Percentiles rank a stretch among this genome's conserved stretches.
phyloP scores from a whole-genome alignment of 2,329 filamentous ascomycete genomes.

The Penicillium expansum region DNA sequence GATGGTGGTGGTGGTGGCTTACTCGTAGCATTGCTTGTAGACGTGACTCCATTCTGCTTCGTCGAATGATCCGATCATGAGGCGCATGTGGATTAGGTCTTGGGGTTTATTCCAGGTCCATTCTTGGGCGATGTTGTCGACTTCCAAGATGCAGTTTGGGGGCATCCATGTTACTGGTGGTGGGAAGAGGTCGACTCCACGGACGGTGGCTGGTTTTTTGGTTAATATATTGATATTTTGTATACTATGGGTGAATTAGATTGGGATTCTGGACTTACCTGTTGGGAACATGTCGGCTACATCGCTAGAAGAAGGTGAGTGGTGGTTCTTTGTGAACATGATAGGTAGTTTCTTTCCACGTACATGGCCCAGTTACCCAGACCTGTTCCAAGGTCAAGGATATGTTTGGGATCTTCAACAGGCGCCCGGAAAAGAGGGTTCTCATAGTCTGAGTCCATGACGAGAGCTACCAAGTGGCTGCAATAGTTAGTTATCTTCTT shows the following conservation, averaged over 20 bases:
- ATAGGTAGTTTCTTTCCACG: background rate
- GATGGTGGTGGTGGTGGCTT: background rate
- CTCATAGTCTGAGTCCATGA: conserved; percentile 12
- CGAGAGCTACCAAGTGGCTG: conserved; percentile 15
- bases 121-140: conserved; percentile 25
- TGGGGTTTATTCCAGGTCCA: conserved; percentile 26
- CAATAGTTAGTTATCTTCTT: background rate
- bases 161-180: conserved; percentile 26
- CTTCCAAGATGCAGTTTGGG: conserved; percentile 29
- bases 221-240: background rate
- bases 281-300: conserved; percentile 22
- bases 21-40: conserved; percentile 24
- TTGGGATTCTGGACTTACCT: background rate
- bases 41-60: conserved; percentile 15
- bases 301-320: conserved; percentile 11
- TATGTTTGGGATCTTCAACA: conserved; percentile 6
- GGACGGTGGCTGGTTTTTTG: conserved; percentile 12
- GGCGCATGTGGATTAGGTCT: conserved; percentile 28
- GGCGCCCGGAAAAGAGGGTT: conserved; percentile 16
- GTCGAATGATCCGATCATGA: conserved; percentile 17
- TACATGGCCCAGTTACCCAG: conserved; percentile 11
- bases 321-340: background rate
- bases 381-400: conserved; percentile 9
- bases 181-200: conserved; percentile 27
- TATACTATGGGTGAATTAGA: background rate